phyloP scores from a whole-genome alignment of 768 basidiomycete species.

The Sporobolomyces pararoseus region DNA sequence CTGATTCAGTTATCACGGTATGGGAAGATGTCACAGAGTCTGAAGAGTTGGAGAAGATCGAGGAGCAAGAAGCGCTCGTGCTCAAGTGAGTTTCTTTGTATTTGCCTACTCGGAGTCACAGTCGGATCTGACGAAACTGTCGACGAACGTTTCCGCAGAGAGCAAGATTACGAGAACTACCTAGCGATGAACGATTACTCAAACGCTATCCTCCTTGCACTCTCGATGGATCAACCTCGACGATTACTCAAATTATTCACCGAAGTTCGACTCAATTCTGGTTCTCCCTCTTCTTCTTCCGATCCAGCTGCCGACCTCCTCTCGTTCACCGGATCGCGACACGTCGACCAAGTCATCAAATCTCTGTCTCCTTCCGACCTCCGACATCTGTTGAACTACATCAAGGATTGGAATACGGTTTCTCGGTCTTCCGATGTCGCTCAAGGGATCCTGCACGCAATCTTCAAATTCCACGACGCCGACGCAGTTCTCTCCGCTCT shows the following conservation, averaged over 20 bases:
- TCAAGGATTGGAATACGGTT: conserved; percentile 91
- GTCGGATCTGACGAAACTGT: too few species aligned
- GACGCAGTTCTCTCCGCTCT: conserved; percentile 73
- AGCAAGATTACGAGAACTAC: conserved; percentile 93
- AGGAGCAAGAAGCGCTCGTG: conserved; percentile 66
- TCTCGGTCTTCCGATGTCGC: conserved; percentile 81
- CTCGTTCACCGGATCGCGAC: conserved; percentile 61
- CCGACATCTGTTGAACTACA: conserved; percentile 71
- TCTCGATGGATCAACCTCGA: conserved; percentile 90
- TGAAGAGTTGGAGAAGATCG: conserved; percentile 68
- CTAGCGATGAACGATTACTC: conserved; percentile 81
- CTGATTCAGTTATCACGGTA: conserved; percentile 91
- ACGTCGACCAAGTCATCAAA: conserved; percentile 77
- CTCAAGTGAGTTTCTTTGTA: conserved; percentile 62
- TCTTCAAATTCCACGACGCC: conserved; percentile 70
- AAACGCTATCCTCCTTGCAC: conserved; percentile 82
- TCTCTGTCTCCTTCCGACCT: conserved; percentile 70
- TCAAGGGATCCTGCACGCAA: conserved; percentile 73
- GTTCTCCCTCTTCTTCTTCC: conserved; percentile 3
- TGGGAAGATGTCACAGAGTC: conserved; percentile 94
- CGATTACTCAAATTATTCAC: conserved; percentile 75
- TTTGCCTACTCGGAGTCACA: too few species aligned
- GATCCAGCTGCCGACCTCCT: conserved; percentile 37
- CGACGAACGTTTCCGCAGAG: conserved; percentile 55
- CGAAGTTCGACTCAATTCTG: conserved; percentile 53